Base-by-base conservation (phyloP, 2,329 filamentous ascomycete species). In the Clonostachys chloroleuca region DNA sequence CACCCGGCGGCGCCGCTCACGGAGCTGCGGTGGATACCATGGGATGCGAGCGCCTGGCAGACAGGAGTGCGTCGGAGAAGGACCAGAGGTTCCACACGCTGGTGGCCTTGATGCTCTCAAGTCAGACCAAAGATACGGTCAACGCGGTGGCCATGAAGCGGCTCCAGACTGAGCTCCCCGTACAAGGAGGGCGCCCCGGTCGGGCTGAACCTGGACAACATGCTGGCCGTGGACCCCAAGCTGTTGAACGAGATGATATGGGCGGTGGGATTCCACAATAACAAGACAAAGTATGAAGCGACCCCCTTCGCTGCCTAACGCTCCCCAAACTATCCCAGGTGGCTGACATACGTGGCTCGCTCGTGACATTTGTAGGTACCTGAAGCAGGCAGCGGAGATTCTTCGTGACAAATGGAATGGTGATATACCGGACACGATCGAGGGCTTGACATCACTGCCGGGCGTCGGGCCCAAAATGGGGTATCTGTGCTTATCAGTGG, bases 391-490 rank as follows among this genome's bases (percentile, higher is more conserved):
- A 1, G 90, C 90, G 5, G 69, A 77, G 34, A 84, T 95, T 34
- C 74, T 95, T 24, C 78, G 82, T 42, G 86, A 92, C 58, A 65
- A 81, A 46, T 89, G 81, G 67, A 63, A 72, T 49, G 81, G 82
- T 45, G 92, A 96, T 59, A 94, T 96, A 47, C 92, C 92, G 2
- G 75, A 85, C 51, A 87, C 86, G 1, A 82, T 92, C 45, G 77
- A 84, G 52, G 90, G 86, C 1, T 75, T 96, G 17, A 84, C 84
- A 45, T 80, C 82, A 2, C 77, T 96, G 0, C 91, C 91, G 0
- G 92, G 92, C 6, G 92, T 96, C 1, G 92, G 92, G 0, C 92
- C 92, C 33, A 96, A 96, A 69, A 96, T 96, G 92, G 91, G 86
- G 12, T 92, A 94, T 64, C 78, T 96, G 18, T 92, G 87, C 62